Percentiles rank a stretch among this genome's conserved stretches.
phyloP scores from a whole-genome alignment of 1,284 basidiomycete species.

The Porodaedalea pini region DNA sequence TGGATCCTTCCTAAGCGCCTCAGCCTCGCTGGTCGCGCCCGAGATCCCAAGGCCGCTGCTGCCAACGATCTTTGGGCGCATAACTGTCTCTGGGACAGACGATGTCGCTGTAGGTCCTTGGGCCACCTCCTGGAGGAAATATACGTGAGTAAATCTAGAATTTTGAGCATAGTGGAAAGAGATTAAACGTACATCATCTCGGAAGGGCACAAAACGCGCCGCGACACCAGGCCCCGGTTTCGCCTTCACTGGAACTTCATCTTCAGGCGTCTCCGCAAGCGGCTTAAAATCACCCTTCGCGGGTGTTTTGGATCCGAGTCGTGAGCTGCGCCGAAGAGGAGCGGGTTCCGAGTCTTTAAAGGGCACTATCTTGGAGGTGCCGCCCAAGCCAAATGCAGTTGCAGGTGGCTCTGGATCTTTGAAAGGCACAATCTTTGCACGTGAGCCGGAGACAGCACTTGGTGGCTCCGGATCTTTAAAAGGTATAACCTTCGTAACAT shows the following conservation, averaged over 20 bases:
- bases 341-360: conserved; percentile 15
- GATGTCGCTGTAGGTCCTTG: conserved; percentile 29
- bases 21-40: conserved; percentile 45
- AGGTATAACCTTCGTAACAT: conserved; percentile 12
- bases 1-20: conserved; percentile 71
- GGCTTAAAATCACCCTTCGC: conserved; percentile 18
- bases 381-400: conserved; percentile 13
- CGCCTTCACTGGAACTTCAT: neutral
- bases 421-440: neutral
- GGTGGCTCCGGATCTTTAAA: conserved; percentile 40
- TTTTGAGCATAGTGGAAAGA: conserved; percentile 4
- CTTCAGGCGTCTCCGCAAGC: conserved; percentile 11
- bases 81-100: conserved; percentile 46
- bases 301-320: conserved; percentile 29
- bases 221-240: conserved; percentile 30
- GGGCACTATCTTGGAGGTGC: conserved; percentile 13
- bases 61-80: conserved; percentile 54
- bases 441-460: conserved; percentile 44
- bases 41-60: conserved; percentile 40
- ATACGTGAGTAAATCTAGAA: conserved; percentile 20
- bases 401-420: conserved; percentile 34
- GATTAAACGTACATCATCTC: conserved; percentile 59
- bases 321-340: conserved; percentile 21
- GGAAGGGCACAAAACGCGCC: conserved; percentile 62
- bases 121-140: conserved; percentile 18